A percentile compares a stretch with the other conserved stretches of the same genome.
Evolutionary conservation across 192 early-diverging fungal genomes (phyloP).

Genomic region (Powellomyces hirtus): DNA sequence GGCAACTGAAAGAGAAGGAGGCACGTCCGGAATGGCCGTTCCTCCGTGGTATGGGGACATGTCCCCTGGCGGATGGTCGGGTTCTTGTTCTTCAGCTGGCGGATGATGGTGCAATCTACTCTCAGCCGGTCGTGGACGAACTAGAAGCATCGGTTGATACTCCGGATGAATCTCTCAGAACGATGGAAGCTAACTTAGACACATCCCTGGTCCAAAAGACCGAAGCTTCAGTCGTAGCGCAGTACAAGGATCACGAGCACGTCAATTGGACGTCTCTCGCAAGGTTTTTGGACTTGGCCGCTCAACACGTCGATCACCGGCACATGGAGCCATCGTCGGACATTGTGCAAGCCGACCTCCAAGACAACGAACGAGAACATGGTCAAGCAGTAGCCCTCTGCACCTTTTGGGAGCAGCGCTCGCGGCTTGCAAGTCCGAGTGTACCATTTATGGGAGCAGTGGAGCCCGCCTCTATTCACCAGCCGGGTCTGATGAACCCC

Average conservation of each 20-base stretch:
- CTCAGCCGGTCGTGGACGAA: not conserved
- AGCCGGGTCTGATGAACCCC: no score
- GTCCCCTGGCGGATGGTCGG: not conserved
- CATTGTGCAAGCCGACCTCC: not conserved
- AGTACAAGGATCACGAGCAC: not conserved
- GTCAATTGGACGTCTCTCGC: not conserved
- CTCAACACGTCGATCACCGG: no score
- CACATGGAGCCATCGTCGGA: not conserved
- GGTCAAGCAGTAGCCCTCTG: not conserved
- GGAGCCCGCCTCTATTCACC: no score
- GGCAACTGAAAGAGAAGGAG: not conserved
- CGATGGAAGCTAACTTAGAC: not conserved
- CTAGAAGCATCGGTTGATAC: not conserved
- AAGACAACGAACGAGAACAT: not conserved
- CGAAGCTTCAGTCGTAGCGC: not conserved
- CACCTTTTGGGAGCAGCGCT: not conserved
- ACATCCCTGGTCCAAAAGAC: not conserved
- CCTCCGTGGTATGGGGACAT: not conserved
- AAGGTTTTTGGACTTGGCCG: not conserved
- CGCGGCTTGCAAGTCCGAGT: not conserved
- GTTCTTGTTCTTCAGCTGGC: not conserved
- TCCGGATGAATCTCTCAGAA: not conserved
- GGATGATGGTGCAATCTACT: constrained; percentile 2
- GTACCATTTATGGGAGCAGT: no score
- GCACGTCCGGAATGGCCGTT: not conserved